These are phyloP conservation scores for Colletotrichum karsti DNA, from an alignment of 2,329 filamentous ascomycete species.

Conservation along the genomic window DNA sequence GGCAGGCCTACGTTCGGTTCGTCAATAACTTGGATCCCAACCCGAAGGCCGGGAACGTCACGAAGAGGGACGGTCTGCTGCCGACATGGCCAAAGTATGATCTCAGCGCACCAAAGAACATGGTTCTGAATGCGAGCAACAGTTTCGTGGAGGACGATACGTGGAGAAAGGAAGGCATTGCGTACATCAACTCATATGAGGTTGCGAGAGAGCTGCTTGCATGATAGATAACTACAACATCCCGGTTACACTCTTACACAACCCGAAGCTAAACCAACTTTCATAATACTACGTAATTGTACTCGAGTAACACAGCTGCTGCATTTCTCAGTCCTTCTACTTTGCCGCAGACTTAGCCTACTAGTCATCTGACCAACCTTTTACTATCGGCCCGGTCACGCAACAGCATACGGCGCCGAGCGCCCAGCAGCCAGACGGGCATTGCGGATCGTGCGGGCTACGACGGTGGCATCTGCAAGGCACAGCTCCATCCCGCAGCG, in stretches of 20 bases:
- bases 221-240: background rate
- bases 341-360: too few species aligned
- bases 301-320: background rate
- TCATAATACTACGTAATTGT: background rate
- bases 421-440: background rate
- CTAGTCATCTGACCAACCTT: background rate
- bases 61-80: constrained; percentile 32
- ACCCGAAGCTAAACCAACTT: background rate
- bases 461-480: constrained; percentile 9
- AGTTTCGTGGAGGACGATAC: constrained; percentile 56
- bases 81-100: constrained; percentile 53
- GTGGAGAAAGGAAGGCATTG: constrained; percentile 55
- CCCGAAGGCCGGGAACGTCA: constrained; percentile 18
- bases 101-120: constrained; percentile 47
- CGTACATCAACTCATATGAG: constrained; percentile 47
- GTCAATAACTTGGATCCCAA: constrained; percentile 54
- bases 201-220: constrained; percentile 46
- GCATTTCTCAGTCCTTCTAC: too few species aligned
- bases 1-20: constrained; percentile 52
- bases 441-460: background rate
- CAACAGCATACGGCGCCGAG: background rate
- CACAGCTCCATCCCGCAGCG: background rate
- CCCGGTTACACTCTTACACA: background rate
- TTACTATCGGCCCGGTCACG: background rate
- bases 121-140: constrained; percentile 53